Base-by-base conservation (phyloP, 2,329 filamentous ascomycete genomes). In the Fusarium verticillioides region DNA sequence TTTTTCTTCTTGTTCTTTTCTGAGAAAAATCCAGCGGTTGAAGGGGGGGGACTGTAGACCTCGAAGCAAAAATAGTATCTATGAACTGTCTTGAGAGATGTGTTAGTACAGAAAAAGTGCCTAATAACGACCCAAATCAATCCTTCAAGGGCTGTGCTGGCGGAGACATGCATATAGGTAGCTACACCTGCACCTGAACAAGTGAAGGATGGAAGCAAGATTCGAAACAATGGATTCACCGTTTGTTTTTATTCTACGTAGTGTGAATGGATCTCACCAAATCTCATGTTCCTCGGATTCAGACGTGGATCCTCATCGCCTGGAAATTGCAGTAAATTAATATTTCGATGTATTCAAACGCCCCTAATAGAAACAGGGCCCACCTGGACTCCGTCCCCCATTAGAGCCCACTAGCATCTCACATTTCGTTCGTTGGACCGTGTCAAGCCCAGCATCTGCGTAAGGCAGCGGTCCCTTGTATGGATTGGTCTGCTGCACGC, bases 241-340 rank as follows among this genome's bases (percentile, higher is more conserved):
- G 67, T 73, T 74, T 68, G 59, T 73, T 72, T 71, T 74, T 64
- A 71, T 68, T 73, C 63, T 50, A 23, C 23, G 23, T 23, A 57
- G 43, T 61, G 70, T 63, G 50, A 54, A 54, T 40, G 69, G 50
- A 66, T 62, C 70, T 66, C 63, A 60, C 40, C 42, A 61, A 52
- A 36, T 50, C 52, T 37, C 42, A 43, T 62, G 40, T 40, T 53
- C 40, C 56, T 61, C 47, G 43, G 52, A 57, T 49, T 56, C 63
- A 47, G 53, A 50, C 65, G 67, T 73, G 70, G 71, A 63, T 69
- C 71, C 70, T 54, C 71, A 44, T 64, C 50, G 63, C 36, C 71
- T 74, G 71, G 71, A 74, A 74, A 74, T 74, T 74, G 47, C 71
- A 74, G 72, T 49, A 58, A 67, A 61, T 49, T 58, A 70, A 57